phyloP scores from a whole-genome alignment of 371 early-diverging fungal species.

The Mucor piriformis region DNA sequence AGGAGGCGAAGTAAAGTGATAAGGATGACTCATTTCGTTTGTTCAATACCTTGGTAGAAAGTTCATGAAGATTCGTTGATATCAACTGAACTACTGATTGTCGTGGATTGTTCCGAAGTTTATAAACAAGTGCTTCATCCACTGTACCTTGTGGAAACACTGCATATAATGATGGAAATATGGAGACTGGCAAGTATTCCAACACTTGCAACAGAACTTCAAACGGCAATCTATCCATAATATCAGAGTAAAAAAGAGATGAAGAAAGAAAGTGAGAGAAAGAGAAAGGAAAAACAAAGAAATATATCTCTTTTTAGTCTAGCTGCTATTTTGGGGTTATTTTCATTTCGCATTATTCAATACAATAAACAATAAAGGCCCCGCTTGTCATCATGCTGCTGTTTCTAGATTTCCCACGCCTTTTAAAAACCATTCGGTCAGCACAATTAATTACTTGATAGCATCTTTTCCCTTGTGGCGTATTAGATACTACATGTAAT shows the following conservation, averaged over 20 bases:
- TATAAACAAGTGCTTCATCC: conserved; percentile 38
- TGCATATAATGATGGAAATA: conserved; percentile 29
- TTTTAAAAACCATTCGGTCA: not conserved
- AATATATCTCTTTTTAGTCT: not conserved
- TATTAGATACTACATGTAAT: too few relatives aligned
- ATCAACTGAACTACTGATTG: conserved; percentile 36
- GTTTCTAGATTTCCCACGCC: conserved; percentile 1
- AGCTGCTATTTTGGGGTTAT: not conserved
- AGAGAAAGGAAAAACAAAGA: not conserved
- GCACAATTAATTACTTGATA: not conserved
- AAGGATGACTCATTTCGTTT: conserved; percentile 39
- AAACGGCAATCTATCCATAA: conserved; percentile 31
- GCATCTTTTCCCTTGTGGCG: too few relatives aligned
- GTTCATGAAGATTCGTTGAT: conserved; percentile 52
- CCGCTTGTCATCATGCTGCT: not conserved
- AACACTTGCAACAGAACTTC: conserved; percentile 43
- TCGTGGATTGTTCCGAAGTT: conserved; percentile 19
- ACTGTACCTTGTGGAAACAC: conserved; percentile 31
- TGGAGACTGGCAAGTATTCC: conserved; percentile 28
- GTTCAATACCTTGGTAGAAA: conserved; percentile 20
- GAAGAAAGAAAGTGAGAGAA: conserved; percentile 12
- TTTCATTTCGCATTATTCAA: not conserved
- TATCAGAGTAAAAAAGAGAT: conserved; percentile 16
- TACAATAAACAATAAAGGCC: not conserved
- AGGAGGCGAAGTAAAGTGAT: conserved; percentile 26